Percentiles rank a stretch among this genome's conserved stretches.
These are phyloP conservation scores for Pestalotiopsis fici DNA, from an alignment of 2,329 filamentous ascomycete species.

Conservation along the genomic window DNA sequence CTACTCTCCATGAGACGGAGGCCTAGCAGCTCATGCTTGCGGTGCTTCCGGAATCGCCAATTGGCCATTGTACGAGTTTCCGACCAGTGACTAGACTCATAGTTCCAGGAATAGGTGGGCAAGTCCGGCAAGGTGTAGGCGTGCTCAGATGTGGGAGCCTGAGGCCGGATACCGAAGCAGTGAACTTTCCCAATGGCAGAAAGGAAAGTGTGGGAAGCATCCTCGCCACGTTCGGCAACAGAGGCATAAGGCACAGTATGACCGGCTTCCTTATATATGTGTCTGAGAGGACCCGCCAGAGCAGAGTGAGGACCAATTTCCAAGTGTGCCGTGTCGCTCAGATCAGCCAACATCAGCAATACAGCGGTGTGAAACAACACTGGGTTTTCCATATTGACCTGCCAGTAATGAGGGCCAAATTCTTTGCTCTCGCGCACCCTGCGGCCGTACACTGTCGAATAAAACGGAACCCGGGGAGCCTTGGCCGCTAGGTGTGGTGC, in stretches of 20 bases:
- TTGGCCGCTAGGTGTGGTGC: constrained; percentile 13
- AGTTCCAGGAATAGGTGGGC: constrained; percentile 23
- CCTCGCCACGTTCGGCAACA: background rate
- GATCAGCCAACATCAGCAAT: background rate
- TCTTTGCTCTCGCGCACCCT: constrained; percentile 23
- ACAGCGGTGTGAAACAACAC: constrained; percentile 26
- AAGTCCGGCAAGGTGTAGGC: constrained; percentile 15
- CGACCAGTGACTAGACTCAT: constrained; percentile 19
- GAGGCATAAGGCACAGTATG: background rate
- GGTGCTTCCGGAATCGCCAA: constrained; percentile 18
- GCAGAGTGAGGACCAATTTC: constrained; percentile 5
- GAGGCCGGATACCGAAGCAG: background rate
- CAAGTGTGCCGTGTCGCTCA: too few species aligned
- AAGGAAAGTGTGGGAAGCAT: constrained; percentile 2
- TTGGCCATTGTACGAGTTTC: constrained; percentile 19
- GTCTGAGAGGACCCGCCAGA: background rate
- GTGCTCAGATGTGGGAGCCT: background rate
- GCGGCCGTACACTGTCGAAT: constrained; percentile 27
- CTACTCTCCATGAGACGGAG: constrained; percentile 27
- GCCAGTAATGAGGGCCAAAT: constrained; percentile 22
- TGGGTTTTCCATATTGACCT: constrained; percentile 25
- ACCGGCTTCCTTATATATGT: background rate
- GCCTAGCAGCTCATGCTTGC: constrained; percentile 30
- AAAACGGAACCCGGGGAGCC: constrained; percentile 14
- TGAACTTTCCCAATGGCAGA: constrained; percentile 2